A percentile compares a stretch with the other conserved stretches of the same genome.
Conservation (phyloP, 2,329 filamentous ascomycete genomes). For the Amphichorda felina region DNA sequence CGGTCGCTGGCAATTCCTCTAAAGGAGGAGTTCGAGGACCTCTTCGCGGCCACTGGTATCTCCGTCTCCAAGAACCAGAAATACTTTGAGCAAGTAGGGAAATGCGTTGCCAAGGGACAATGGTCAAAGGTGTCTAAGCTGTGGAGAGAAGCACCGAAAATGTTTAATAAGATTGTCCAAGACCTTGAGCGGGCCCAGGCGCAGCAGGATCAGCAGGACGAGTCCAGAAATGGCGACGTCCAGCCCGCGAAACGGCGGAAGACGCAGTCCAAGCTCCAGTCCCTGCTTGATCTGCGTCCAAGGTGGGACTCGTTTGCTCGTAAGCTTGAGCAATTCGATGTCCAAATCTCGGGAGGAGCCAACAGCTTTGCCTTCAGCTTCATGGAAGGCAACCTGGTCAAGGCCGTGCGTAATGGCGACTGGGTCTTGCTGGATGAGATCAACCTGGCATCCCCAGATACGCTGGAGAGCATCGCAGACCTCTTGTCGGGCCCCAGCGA, state of each 20-base stretch:
- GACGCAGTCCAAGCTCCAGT: conserved; percentile 54
- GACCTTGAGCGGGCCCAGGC: conserved; percentile 35
- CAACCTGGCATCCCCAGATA: conserved; percentile 90
- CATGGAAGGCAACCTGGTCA: conserved; percentile 89
- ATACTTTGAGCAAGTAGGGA: conserved; percentile 71
- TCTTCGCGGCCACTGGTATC: conserved; percentile 78
- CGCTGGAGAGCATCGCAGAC: conserved; percentile 85
- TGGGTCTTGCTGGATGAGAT: conserved; percentile 98
- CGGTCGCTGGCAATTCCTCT: conserved; percentile 78
- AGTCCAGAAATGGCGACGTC: conserved; percentile 20
- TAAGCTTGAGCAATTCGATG: conserved; percentile 66
- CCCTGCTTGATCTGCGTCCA: conserved; percentile 41
- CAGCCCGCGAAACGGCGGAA: conserved; percentile 61
- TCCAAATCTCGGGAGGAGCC: conserved; percentile 61
- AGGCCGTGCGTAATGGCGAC: conserved; percentile 89
- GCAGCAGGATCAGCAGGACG: conserved; percentile 24
- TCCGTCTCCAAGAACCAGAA: conserved; percentile 78
- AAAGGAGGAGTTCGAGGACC: conserved; percentile 85
- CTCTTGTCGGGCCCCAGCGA: conserved; percentile 64
- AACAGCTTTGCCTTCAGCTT: conserved; percentile 87
- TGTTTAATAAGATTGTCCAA: conserved; percentile 63
- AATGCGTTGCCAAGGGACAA: conserved; percentile 67
- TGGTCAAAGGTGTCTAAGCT: conserved; percentile 81
- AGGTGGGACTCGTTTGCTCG: conserved; percentile 74
- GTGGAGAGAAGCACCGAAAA: conserved; percentile 80